Evolutionary conservation across 2,329 filamentous ascomycete genomes (phyloP), one percentile per base, ranked within the genome.

Genomic region (Amphichorda felina): DNA sequence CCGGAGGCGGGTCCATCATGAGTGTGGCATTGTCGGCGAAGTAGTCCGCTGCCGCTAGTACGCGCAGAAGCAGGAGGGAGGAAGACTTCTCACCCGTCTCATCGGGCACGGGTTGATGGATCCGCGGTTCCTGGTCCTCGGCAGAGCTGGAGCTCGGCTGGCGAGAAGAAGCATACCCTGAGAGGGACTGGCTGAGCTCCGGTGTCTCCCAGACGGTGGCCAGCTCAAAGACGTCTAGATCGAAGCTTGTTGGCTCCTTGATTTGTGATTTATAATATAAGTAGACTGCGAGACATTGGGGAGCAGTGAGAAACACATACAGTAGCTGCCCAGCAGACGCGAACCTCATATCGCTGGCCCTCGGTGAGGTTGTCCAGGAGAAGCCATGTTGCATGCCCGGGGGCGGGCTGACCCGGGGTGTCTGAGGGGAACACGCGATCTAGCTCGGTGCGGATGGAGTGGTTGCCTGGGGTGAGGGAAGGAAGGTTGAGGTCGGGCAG

Each of bases 261-360:
- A n/a, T n/a, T 39, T 24, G 18, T 19, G 29, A 29, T n/a, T 6
- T 7, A 7, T 29, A 29, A 13, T 29, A 13, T 29, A 29, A n/a
- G 14, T n/a, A 26, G 13, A 26, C 8, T 26, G 24, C 13, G 24
- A 26, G 13, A 26, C 13, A 5, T 27, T 11, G 13, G 4, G 9
- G 5, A 10, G 5, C 5, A 30, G 28, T 15, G 28, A 30, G 16
- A 5, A 9, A 31, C 5, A 69, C 82, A 59, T 70, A 94, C 89
- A 41, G 81, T 91, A 28, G 91, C 91, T 40, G 86, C 70, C 88
- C 89, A 98, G 61, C 89, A 96, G 40, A 95, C 69, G 37, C 91
- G 78, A 33, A 94, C 72, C 64, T 98, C 91, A 66, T 96, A 95
- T 44, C 87, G 73, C 50, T 81, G 79, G 9, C 75, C 74, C 25